Base-by-base conservation (phyloP, 2,329 filamentous ascomycete genomes). In the Clarireedia monteithiana region DNA sequence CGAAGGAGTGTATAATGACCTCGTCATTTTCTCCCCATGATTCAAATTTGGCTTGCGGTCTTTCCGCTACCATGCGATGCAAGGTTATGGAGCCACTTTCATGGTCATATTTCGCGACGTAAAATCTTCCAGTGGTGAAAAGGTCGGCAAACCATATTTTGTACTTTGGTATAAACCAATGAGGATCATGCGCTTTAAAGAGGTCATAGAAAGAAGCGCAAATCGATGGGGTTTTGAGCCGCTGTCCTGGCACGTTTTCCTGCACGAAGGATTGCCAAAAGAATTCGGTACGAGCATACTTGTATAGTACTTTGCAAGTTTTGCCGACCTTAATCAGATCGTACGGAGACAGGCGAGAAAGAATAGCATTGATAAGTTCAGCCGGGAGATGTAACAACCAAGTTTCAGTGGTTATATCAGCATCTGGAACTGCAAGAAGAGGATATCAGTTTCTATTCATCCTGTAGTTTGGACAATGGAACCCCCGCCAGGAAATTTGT, bases 81-180 rank as follows among this genome's bases (percentile, higher is more conserved):
- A 83, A 90, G 71, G 94, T 88, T 55, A 96, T 95, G 63, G 84
- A 85, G 15, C 85, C 87, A 45, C 82, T 77, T 4, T 80, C 73
- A 47, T 83, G 80, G 67, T 96, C 84, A 66, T 91, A 96, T 12
- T 47, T 56, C 5, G 53, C 34, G 14, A 49, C n/a, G 17, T 34
- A 49, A 34, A 49, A 36, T 67, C 86, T 87, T 0, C 91, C 91
- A 1, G 80, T 85, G 48, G 89, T 77, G 30, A 84, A 79, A 2
- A 76, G 78, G 69, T 96, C 89, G 58, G 83, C 81, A 66, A 96
- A 92, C 91, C 91, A 96, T 60, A 96, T 75, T 70, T 88, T 91
- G 67, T 88, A 77, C 51, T 81, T 83, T 0, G 88, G 78, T 1
- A 96, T 75, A 66, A 95, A 96, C 91, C 91, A 96, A 64, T 85